phyloP scores from a whole-genome alignment of 2,329 filamentous ascomycete species.

The Calonectria honghensis region DNA sequence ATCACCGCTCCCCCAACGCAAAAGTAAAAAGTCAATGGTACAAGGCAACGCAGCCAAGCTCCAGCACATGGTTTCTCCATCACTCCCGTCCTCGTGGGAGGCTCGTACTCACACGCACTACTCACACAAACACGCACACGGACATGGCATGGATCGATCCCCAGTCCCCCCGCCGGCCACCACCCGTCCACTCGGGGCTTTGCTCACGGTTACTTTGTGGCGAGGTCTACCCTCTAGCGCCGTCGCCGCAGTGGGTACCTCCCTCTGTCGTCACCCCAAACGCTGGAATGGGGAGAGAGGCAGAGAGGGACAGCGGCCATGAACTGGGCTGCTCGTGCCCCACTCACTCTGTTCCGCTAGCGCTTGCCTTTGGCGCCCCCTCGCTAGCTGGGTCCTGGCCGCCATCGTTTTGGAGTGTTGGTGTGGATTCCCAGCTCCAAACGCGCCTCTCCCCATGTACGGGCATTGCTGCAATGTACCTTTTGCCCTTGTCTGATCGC shows the following conservation, averaged over 20 bases:
- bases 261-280: conserved; percentile 43
- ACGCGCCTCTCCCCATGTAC: conserved; percentile 29
- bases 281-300: conserved; percentile 41
- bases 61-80: conserved; percentile 9
- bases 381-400: conserved; percentile 35
- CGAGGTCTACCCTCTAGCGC: conserved; percentile 46
- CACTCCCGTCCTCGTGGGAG: conserved; percentile 25
- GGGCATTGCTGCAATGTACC: conserved; percentile 31
- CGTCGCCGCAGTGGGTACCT: conserved; percentile 42
- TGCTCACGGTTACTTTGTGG: conserved; percentile 46
- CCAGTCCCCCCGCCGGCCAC: neutral
- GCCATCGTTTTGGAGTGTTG: conserved; percentile 24
- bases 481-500: conserved; percentile 28
- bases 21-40: conserved; percentile 28
- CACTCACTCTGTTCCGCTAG: conserved; percentile 48
- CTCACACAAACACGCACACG: conserved; percentile 20
- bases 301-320: conserved; percentile 27
- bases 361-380: conserved; percentile 20
- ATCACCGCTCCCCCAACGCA: conserved; percentile 21
- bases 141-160: conserved; percentile 23
- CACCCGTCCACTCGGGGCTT: conserved; percentile 24
- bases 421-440: conserved; percentile 25
- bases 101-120: conserved; percentile 7
- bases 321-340: conserved; percentile 32
- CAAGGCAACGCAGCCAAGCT: conserved; percentile 3